Conservation (phyloP, 805 yeast species). For the Schwanniomyces polymorphus region DNA sequence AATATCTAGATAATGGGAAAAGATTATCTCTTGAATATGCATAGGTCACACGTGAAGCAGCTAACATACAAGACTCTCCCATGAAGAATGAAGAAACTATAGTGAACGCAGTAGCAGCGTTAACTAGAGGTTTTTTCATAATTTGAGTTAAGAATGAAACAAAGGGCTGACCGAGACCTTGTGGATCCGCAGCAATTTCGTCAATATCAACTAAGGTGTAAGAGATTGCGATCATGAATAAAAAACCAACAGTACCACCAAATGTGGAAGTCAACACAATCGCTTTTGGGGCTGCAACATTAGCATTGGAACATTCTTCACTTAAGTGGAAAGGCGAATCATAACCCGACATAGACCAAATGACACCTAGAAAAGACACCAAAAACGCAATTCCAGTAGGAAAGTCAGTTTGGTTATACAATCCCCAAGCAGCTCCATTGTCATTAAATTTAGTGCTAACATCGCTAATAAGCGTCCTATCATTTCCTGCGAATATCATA, state of each 20-base stretch:
- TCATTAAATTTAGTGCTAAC: slow-evolving; percentile 47
- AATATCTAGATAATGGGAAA: slow-evolving; percentile 54
- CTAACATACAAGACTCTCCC: slow-evolving; percentile 52
- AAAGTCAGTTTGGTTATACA: slow-evolving; percentile 59
- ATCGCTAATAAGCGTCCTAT: slow-evolving; percentile 26
- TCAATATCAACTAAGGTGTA: slow-evolving; percentile 56
- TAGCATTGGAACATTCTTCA: slow-evolving; percentile 70
- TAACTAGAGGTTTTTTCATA: slow-evolving; percentile 36
- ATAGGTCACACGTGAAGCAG: slow-evolving; percentile 65
- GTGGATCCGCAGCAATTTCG: slow-evolving; percentile 45
- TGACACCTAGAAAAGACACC: slow-evolving; percentile 59
- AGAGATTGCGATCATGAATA: slow-evolving; percentile 59
- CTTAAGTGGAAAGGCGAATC: slow-evolving; percentile 74
- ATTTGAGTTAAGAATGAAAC: slow-evolving; percentile 54
- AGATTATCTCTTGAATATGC: slow-evolving; percentile 70
- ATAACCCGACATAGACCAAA: slow-evolving; percentile 75
- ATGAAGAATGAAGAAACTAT: slow-evolving; percentile 40
- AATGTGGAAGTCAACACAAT: slow-evolving; percentile 56
- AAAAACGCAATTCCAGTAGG: slow-evolving; percentile 61
- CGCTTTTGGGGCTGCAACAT: slow-evolving; percentile 65
- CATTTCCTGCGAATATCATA: slow-evolving; percentile 54
- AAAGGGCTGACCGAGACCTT: slow-evolving; percentile 59
- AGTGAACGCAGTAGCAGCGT: slow-evolving; percentile 37
- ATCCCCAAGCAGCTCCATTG: slow-evolving; percentile 52
- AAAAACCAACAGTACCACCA: slow-evolving; percentile 58